Percentiles rank a stretch among this genome's conserved stretches.
phyloP scores from a whole-genome alignment of 73 alveolate genomes.

The Tetrahymena elliotti region DNA sequence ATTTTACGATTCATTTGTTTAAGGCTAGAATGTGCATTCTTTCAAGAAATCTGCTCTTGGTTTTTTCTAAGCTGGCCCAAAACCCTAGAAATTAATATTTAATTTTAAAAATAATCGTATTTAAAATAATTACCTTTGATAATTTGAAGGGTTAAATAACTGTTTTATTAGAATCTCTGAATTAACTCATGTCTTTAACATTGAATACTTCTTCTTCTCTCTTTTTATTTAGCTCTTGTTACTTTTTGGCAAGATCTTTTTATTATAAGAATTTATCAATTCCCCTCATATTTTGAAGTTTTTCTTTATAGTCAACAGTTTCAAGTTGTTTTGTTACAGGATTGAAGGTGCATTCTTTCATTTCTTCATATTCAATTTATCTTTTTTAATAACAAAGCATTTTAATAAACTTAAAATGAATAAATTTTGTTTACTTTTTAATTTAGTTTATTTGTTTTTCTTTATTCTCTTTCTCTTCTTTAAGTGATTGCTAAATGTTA shows the following conservation, averaged over 20 bases:
- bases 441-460: constrained; percentile 17
- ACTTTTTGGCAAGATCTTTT: constrained; percentile 10
- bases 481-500: not conserved
- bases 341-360: constrained; percentile 37
- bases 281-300: constrained; percentile 16
- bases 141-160: not conserved
- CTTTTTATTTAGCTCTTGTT: not conserved
- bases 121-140: not conserved
- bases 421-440: not conserved
- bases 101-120: not conserved
- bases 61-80: not conserved
- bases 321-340: constrained; percentile 9
- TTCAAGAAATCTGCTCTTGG: not conserved
- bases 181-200: not conserved
- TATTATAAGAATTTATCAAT: constrained; percentile 3
- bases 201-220: constrained; percentile 30
- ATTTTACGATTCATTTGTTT: not conserved
- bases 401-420: not conserved
- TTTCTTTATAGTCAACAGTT: constrained; percentile 10
- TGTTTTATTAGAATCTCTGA: not conserved
- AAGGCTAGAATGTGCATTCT: not conserved
- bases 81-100: not conserved
- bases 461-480: constrained; percentile 19
- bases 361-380: constrained; percentile 25
- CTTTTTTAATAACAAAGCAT: not conserved